Conservation (phyloP, 371 early-diverging fungal genomes). For the Saksenaea vasiformis region DNA sequence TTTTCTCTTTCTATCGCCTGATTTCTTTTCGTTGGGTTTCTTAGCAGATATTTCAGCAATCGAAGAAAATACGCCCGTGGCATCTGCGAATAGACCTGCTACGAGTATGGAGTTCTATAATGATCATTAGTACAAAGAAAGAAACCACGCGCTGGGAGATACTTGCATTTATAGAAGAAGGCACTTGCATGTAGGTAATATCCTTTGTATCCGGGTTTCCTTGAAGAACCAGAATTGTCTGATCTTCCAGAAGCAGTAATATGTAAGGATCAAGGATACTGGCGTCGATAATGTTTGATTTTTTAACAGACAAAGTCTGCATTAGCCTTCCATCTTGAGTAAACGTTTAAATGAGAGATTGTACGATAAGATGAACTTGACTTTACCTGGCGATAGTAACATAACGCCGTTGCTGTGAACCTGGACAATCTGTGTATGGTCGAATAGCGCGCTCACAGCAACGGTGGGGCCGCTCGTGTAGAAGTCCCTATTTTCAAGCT, state of each 20-base stretch:
- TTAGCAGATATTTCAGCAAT: conserved; percentile 30
- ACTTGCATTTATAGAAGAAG: conserved; percentile 47
- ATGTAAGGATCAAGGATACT: conserved; percentile 83
- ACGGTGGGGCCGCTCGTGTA: conserved; percentile 79
- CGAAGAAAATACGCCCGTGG: conserved; percentile 49
- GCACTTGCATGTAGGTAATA: conserved; percentile 34
- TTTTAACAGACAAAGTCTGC: conserved; percentile 63
- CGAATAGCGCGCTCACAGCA: conserved; percentile 64
- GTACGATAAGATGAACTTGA: background rate
- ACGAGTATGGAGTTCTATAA: background rate
- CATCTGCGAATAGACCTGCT: conserved; percentile 65
- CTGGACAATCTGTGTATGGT: conserved; percentile 74
- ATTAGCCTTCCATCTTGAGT: conserved; percentile 59
- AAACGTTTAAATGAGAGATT: background rate
- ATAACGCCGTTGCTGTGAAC: conserved; percentile 76
- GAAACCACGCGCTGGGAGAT: background rate
- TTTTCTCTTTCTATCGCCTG: conserved; percentile 30
- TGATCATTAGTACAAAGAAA: background rate
- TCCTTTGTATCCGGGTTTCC: conserved; percentile 58
- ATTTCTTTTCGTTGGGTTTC: background rate
- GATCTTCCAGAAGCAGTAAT: conserved; percentile 67
- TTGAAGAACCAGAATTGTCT: conserved; percentile 61
- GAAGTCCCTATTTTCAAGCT: conserved; percentile 78
- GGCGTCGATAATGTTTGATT: conserved; percentile 69
- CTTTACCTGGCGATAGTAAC: conserved; percentile 61